Percentiles rank a stretch among this genome's conserved stretches.
These are phyloP conservation scores for Fusarium cicatricum DNA, from an alignment of 2,329 filamentous ascomycete species.

Conservation along the genomic window DNA sequence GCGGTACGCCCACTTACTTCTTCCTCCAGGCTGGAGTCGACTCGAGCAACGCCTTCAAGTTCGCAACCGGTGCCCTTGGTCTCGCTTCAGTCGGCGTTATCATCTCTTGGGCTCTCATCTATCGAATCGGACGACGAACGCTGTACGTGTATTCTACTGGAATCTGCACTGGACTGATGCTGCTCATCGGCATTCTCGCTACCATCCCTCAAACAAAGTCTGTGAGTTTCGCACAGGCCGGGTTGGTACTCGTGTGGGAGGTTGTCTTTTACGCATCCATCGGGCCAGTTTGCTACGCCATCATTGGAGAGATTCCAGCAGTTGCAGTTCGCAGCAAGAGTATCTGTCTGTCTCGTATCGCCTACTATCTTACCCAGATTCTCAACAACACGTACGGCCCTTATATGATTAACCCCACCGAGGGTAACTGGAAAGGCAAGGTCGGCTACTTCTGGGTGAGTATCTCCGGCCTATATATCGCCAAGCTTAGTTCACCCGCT, in stretches of 20 bases:
- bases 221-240: constrained; percentile 41
- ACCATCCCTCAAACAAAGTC: constrained; percentile 18
- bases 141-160: constrained; percentile 26
- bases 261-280: constrained; percentile 50
- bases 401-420: constrained; percentile 42
- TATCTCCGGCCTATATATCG: constrained; percentile 30
- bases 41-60: constrained; percentile 23
- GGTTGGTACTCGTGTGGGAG: constrained; percentile 52
- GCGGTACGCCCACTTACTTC: constrained; percentile 6
- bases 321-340: constrained; percentile 50
- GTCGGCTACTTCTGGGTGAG: constrained; percentile 53
- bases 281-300: constrained; percentile 52
- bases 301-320: constrained; percentile 50
- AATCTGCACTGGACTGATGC: constrained; percentile 9
- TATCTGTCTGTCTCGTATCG: constrained; percentile 48
- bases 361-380: constrained; percentile 35
- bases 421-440: constrained; percentile 42
- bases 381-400: constrained; percentile 40
- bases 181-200: constrained; percentile 39
- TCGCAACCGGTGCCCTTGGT: constrained; percentile 29
- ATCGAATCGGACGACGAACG: constrained; percentile 25
- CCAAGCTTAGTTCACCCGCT: constrained; percentile 1
- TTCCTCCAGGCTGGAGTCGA: constrained; percentile 3
- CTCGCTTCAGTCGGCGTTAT: constrained; percentile 30
- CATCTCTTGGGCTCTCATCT: constrained; percentile 25